Base-by-base conservation (phyloP, 176 grass and related monocot genomes). In the Oryza coarctata region DNA sequence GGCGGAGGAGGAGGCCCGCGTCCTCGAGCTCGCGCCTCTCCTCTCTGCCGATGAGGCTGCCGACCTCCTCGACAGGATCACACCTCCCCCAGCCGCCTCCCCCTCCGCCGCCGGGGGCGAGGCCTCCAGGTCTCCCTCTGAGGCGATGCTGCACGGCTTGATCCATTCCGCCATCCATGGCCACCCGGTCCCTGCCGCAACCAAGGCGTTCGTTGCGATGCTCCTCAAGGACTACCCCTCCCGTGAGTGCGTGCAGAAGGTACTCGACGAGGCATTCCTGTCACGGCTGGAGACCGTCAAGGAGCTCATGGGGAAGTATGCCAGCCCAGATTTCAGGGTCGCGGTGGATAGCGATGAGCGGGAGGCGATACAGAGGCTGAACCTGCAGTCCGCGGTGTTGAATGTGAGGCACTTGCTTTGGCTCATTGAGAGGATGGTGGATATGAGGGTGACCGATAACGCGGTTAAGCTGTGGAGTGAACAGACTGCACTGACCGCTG, bases 401-500 rank as follows among this genome's bases (percentile, higher is more conserved):
- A 90, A 95, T 29, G 83, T 90, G 29, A 98, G 91, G 29, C 88
- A 93, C 36, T 68, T 98, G 63, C 84, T 90, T 50, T 98, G 95
- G 90, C 85, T 95, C 25, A 87, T 98, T 7, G 95, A 98, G 88
- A 88, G 92, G 85, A 95, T 95, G 90, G 90, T 98, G 29, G 95
- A 98, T 55, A 86, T 93, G 65, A 81, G 80, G 78, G 86, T 98
- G 67, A 88, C 88, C 0, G 76, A 93, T 61, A 89, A 89, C 1
- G 88, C 88, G 0, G 88, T 98, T 26, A 82, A 23, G 20, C 86
- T 88, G 20, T 98, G 95, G 95, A 91, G 88, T 11, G 92, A 98
- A 27, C 92, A 98, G 82, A 66, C 74, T 35, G 66, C 86, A 0
- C 78, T 98, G 3, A 90, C 92, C 10, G 80, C 82, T 64, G 94